Percentiles rank a stretch among this genome's conserved stretches.
Conservation (phyloP, 164 flowering plant genomes). For the grape (Vitis vinifera) region ASM3070453v1 NC_081816.1:9757501-9758000, state of each 20-base stretch:
- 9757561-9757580: conserved; percentile 29
- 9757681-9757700: conserved; percentile 71
- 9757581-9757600: conserved; percentile 45
- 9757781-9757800: no score
- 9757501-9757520: background rate
- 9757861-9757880: no score
- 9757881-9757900: no score
- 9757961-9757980: no score
- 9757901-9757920: no score
- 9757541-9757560: background rate
- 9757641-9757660: conserved; percentile 50
- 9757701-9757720: conserved; percentile 74
- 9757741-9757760: conserved; percentile 86
- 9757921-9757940: no score
- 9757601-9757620: conserved; percentile 42
- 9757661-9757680: conserved; percentile 85
- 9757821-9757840: no score
- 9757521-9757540: no score
- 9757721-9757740: conserved; percentile 80
- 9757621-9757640: conserved; percentile 52
- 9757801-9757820: no score
- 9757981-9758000: no score
- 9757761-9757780: conserved; percentile 50
- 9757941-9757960: no score
- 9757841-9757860: no score